Base-by-base conservation (phyloP, 1,284 basidiomycete genomes). In the Irpex sp. region DNA sequence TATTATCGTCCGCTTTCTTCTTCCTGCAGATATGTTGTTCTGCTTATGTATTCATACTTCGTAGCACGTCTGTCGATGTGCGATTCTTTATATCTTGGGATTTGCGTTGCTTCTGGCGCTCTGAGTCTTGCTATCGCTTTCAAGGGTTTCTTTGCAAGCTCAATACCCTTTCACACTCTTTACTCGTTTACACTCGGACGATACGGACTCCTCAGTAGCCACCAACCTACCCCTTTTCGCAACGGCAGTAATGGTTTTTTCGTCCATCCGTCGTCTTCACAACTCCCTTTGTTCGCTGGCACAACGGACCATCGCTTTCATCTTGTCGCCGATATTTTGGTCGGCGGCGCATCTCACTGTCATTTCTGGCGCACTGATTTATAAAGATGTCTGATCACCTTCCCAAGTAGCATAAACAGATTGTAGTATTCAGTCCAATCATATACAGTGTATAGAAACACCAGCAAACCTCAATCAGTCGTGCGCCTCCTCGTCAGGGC, bases 401-500 rank as follows among this genome's bases (percentile, higher is more conserved):
- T 43, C 15, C 39, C 11, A 19, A 50, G 49, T 21, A 39, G 37
- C 56, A 46, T 51, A 62, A 57, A 43, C 35, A 54, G 51, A 50
- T 47, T 50, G 43, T 39, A 17, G 39, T 43, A 43, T 15, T 43
- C 39, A 8, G 4, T 43, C 39, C 39, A 43, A 43, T 43, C 39
- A 43, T 43, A 9, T 43, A 3, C 8, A 43, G 39, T 43, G 15
- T 43, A 43, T 43, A 11, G 15, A 9, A 43, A 39, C 15, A 43
- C 39, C 8, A 15, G 15, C 5, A 43, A 9, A 9, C 11, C 8
- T 15, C 8, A 9, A 15, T 81, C 76, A 93, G 76, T 92, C 89
- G 71, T 95, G 93, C 60, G 84, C 85, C 37, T 92, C 90, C 73
- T 95, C 93, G 46, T 85, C 82, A 43, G 78, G 72, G 1, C 93